Evolutionary conservation across 192 early-diverging fungal species (phyloP).

Genomic region (Globomyces pollinis-pini): DNA sequence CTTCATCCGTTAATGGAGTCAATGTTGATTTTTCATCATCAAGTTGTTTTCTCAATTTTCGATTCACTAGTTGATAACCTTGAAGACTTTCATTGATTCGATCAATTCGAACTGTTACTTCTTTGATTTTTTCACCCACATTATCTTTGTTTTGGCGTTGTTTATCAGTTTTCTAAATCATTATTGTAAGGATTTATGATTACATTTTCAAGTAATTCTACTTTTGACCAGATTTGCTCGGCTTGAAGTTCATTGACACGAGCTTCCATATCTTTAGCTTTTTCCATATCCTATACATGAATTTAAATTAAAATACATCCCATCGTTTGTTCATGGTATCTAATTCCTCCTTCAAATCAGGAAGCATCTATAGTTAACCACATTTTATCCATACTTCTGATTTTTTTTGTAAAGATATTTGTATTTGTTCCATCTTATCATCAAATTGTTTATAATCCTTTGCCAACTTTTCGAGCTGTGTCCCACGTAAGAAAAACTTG

Average conservation of each 20-base stretch:
- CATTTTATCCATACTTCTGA: neutral
- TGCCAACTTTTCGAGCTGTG: slow-evolving; percentile 70
- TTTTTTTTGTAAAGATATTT: neutral
- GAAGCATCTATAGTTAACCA: slow-evolving; percentile 41
- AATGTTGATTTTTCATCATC: too few relatives aligned
- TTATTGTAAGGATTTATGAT: slow-evolving; percentile 43
- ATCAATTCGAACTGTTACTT: slow-evolving; percentile 23
- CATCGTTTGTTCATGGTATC: slow-evolving; percentile 57
- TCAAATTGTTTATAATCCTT: slow-evolving; percentile 53
- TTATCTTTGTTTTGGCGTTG: slow-evolving; percentile 6
- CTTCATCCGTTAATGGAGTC: too few relatives aligned
- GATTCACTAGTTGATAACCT: too few relatives aligned
- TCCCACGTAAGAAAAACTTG: slow-evolving; percentile 79
- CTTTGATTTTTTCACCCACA: slow-evolving; percentile 6
- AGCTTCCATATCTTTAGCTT: slow-evolving; percentile 48
- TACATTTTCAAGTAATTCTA: slow-evolving; percentile 21
- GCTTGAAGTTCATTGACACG: slow-evolving; percentile 26
- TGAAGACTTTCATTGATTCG: slow-evolving; percentile 5
- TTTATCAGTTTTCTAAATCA: slow-evolving; percentile 34
- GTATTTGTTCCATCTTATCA: slow-evolving; percentile 6
- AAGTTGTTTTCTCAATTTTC: too few relatives aligned
- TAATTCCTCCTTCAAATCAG: slow-evolving; percentile 61
- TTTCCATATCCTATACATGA: slow-evolving; percentile 35
- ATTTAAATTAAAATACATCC: slow-evolving; percentile 32
- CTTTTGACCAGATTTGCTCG: slow-evolving; percentile 10